Percentiles rank a stretch among this genome's conserved stretches.
These are phyloP conservation scores for Excoecaria cochinchinensis DNA, from an alignment of 345 rosid species.

Conservation along the genomic window DNA sequence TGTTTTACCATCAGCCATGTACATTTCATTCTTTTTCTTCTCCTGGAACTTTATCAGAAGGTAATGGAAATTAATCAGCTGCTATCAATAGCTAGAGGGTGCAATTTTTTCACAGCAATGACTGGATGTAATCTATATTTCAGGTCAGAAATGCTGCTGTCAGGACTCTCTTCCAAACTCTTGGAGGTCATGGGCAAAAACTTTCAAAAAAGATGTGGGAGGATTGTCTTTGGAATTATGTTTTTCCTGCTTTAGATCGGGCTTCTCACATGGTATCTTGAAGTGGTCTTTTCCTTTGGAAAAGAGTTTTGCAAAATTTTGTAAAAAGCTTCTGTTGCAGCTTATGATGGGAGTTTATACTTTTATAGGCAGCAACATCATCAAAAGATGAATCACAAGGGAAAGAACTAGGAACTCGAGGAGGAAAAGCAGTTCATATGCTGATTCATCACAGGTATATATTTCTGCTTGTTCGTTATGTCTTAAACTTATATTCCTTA, in stretches of 20 bases:
- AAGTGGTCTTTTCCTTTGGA: conserved; percentile 4
- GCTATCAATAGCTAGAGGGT: not conserved
- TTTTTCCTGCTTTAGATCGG: conserved; percentile 82
- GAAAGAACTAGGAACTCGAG: conserved; percentile 90
- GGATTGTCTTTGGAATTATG: conserved; percentile 95
- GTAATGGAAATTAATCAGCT: not conserved
- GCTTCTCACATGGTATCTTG: conserved; percentile 85
- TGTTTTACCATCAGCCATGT: not conserved
- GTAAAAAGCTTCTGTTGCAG: conserved; percentile 18
- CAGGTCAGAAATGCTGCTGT: conserved; percentile 98
- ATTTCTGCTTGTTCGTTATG: conserved; percentile 4
- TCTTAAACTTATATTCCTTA: conserved; percentile 4
- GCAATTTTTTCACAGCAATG: not conserved
- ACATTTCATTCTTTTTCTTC: not conserved
- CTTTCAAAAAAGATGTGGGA: conserved; percentile 96
- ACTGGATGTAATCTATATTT: conserved; percentile 18
- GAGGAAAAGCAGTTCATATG: conserved; percentile 98
- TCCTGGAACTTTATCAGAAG: not conserved
- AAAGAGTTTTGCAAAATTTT: not conserved
- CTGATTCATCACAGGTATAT: conserved; percentile 93
- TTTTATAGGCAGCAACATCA: conserved; percentile 87
- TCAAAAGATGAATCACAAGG: conserved; percentile 99
- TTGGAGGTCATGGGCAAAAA: conserved; percentile 89
- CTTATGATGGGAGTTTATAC: conserved; percentile 12
- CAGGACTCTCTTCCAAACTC: conserved; percentile 89